Evolutionary conservation across 305 asterid genomes (phyloP).

Genomic region (Salvia sclarea): DNA sequence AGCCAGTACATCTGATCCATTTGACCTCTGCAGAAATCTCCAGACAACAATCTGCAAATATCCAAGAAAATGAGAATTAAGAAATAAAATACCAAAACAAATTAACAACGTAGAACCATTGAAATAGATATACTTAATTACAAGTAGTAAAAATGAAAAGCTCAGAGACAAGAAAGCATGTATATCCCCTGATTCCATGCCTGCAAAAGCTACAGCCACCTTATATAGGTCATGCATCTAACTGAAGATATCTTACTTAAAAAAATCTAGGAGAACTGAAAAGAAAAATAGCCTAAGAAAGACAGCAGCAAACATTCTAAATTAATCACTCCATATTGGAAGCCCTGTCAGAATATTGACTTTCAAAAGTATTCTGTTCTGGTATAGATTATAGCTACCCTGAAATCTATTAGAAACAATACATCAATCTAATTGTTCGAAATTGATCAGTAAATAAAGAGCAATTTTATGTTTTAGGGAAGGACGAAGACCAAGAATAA

Average conservation of each 20-base stretch:
- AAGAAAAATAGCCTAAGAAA: not conserved
- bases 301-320: not conserved
- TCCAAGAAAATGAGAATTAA: conserved; percentile 22
- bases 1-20: conserved; percentile 88
- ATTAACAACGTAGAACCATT: not conserved
- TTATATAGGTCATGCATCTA: conserved; percentile 10
- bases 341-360: not conserved
- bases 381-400: not conserved
- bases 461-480: not conserved
- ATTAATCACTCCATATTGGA: not conserved
- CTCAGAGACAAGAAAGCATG: not conserved
- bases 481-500: not conserved
- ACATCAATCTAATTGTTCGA: conserved; percentile 1
- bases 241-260: not conserved
- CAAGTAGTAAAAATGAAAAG: not conserved
- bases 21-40: conserved; percentile 83
- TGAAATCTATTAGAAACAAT: conserved; percentile 4
- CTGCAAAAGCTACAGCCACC: not conserved
- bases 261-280: conserved; percentile 20
- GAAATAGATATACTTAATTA: conserved; percentile 7
- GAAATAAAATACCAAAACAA: no score
- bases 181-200: not conserved
- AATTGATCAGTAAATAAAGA: not conserved
- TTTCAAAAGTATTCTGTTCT: conserved; percentile 1
- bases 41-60: conserved; percentile 86